Evolutionary conservation across 108 stramenopile genomes (phyloP).

Genomic region (Cyclotella choctawhatcheeana): DNA sequence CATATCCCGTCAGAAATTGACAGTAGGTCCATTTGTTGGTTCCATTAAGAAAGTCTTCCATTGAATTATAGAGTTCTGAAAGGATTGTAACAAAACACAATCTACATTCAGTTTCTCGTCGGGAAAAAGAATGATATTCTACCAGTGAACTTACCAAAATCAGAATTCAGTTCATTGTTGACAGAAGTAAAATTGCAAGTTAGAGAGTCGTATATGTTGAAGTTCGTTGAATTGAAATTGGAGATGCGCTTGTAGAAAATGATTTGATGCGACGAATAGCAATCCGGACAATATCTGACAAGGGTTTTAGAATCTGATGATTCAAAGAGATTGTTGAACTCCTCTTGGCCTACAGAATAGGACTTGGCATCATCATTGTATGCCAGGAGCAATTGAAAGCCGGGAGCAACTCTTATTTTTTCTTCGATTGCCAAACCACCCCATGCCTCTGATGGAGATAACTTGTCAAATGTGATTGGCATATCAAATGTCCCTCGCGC

Average conservation of each 20-base stretch:
- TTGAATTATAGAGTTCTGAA: slow-evolving; percentile 16
- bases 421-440: slow-evolving; percentile 2
- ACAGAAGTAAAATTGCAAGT: slow-evolving; percentile 15
- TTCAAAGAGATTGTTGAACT: slow-evolving; percentile 10
- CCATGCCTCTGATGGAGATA: background rate
- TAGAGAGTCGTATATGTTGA: slow-evolving; percentile 17
- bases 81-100: background rate
- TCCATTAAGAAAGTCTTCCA: slow-evolving; percentile 11
- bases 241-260: slow-evolving; percentile 28
- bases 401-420: slow-evolving; percentile 5
- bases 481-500: background rate
- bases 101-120: too few relatives aligned
- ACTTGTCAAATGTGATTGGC: slow-evolving; percentile 22
- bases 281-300: slow-evolving; percentile 17
- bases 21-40: slow-evolving; percentile 23
- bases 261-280: slow-evolving; percentile 7
- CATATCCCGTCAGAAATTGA: background rate
- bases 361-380: slow-evolving; percentile 15
- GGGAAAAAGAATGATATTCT: too few relatives aligned
- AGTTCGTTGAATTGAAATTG: slow-evolving; percentile 1
- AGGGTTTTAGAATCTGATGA: background rate
- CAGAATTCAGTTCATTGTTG: slow-evolving; percentile 2
- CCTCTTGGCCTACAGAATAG: slow-evolving; percentile 11
- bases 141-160: slow-evolving; percentile 28
- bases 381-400: slow-evolving; percentile 18